Evolutionary conservation across 2,329 filamentous ascomycete genomes (phyloP).

Genomic region (Colletotrichum ledebouriae): DNA sequence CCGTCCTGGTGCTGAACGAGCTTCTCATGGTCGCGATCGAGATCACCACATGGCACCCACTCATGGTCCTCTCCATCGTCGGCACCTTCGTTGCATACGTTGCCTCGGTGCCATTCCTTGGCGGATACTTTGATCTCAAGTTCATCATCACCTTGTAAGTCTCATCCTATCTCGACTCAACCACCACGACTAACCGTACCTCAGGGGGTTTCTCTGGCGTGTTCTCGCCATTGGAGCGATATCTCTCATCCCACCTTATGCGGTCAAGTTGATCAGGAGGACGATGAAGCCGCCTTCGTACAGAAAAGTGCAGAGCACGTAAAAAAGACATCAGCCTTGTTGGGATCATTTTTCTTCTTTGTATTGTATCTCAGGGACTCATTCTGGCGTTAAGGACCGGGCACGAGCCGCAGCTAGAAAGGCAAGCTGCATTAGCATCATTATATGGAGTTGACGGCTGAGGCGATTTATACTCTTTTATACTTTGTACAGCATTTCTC

Average conservation of each 20-base stretch:
- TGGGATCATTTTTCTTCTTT: conserved; percentile 12
- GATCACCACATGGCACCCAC: conserved; percentile 95
- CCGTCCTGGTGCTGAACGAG: conserved; percentile 92
- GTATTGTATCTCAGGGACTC: conserved; percentile 11
- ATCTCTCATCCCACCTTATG: conserved; percentile 88
- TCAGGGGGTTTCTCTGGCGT: conserved; percentile 88
- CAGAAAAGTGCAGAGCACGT: conserved; percentile 86
- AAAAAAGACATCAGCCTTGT: conserved; percentile 43
- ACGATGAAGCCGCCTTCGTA: conserved; percentile 94
- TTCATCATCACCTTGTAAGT: conserved; percentile 80
- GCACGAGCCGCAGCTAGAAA: conserved; percentile 17
- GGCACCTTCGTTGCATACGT: conserved; percentile 87
- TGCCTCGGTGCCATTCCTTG: conserved; percentile 86
- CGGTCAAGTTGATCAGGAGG: conserved; percentile 84
- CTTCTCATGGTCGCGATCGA: conserved; percentile 97
- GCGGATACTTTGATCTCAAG: conserved; percentile 87
- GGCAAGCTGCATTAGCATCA: conserved; percentile 35
- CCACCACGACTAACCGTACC: neutral
- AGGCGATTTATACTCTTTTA: conserved; percentile 3
- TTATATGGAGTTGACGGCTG: conserved; percentile 31
- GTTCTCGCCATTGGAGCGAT: conserved; percentile 84
- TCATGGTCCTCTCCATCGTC: conserved; percentile 88
- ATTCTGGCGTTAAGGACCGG: conserved; percentile 23
- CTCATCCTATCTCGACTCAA: neutral
- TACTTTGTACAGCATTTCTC: conserved; percentile 33